Evolutionary conservation across 352 stramenopile species (phyloP).

Genomic region (Globisporangium abappressorium): DNA sequence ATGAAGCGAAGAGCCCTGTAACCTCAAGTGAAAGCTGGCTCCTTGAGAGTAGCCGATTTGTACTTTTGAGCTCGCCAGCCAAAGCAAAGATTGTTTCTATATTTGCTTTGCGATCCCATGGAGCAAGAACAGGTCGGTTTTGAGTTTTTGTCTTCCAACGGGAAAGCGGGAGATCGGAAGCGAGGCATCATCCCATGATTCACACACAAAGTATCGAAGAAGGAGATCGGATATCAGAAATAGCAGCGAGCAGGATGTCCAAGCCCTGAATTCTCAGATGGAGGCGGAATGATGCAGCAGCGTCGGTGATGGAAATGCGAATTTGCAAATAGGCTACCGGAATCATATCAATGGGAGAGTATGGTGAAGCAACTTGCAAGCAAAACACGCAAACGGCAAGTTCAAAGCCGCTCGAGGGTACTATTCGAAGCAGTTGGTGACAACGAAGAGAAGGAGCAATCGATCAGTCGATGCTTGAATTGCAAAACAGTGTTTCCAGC

Average conservation of each 20-base stretch:
- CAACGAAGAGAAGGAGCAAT: neutral
- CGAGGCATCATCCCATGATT: neutral
- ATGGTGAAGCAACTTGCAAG: neutral
- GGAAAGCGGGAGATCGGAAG: neutral
- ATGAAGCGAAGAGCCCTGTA: neutral
- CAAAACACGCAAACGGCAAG: neutral
- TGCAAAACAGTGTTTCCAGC: neutral
- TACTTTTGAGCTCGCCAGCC: neutral
- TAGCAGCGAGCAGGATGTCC: neutral
- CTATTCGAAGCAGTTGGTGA: neutral
- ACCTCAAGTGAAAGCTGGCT: neutral
- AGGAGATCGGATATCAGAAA: neutral
- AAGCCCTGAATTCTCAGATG: neutral
- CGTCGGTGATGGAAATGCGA: neutral
- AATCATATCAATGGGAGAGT: neutral
- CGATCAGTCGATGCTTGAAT: neutral
- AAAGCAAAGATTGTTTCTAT: constrained; percentile 9
- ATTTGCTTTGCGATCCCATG: constrained; percentile 5
- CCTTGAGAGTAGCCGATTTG: neutral
- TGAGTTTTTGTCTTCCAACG: neutral
- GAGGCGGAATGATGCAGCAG: neutral
- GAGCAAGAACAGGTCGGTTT: constrained; percentile 3
- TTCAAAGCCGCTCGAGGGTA: neutral
- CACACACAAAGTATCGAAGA: neutral
- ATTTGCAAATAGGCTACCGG: neutral